Conservation (phyloP, 2,329 filamentous ascomycete species). For the Leptographium wingfieldii region DNA sequence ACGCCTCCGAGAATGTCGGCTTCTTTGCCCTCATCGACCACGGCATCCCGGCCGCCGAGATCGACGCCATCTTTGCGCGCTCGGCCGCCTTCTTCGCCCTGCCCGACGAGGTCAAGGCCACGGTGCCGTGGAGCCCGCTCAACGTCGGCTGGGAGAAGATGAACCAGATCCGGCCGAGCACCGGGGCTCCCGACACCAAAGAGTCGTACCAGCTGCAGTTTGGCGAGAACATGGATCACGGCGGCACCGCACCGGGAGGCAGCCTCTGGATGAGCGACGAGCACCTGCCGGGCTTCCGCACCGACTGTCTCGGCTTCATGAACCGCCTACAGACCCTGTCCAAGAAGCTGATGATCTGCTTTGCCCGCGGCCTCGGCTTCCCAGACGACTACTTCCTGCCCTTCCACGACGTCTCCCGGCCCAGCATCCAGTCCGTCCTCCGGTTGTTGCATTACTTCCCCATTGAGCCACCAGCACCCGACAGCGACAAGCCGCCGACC, state of each 20-base stretch:
- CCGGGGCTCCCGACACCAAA: conserved; percentile 44
- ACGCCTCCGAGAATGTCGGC: conserved; percentile 43
- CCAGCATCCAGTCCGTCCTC: conserved; percentile 41
- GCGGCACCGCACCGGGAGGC: conserved; percentile 22
- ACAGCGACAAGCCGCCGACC: conserved; percentile 21
- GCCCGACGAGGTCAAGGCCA: conserved; percentile 36
- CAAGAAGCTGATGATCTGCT: conserved; percentile 44
- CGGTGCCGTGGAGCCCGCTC: conserved; percentile 38
- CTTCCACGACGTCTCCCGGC: conserved; percentile 35
- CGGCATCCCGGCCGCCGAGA: conserved; percentile 24
- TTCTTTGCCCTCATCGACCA: conserved; percentile 46
- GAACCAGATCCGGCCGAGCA: conserved; percentile 45
- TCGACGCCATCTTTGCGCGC: conserved; percentile 26
- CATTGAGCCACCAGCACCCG: conserved; percentile 16
- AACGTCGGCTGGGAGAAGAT: conserved; percentile 52
- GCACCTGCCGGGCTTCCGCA: conserved; percentile 33
- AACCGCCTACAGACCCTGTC: conserved; percentile 36
- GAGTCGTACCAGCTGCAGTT: conserved; percentile 53
- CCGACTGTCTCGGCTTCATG: conserved; percentile 38
- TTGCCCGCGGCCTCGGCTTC: conserved; percentile 45
- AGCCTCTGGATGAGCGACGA: conserved; percentile 34
- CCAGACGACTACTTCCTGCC: conserved; percentile 32
- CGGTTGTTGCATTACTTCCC: conserved; percentile 14
- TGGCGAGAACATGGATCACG: conserved; percentile 34
- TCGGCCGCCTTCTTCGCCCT: conserved; percentile 39